These are phyloP conservation scores for Cladophialophora immunda DNA, from an alignment of 2,329 filamentous ascomycete species.

Conservation along the genomic window DNA sequence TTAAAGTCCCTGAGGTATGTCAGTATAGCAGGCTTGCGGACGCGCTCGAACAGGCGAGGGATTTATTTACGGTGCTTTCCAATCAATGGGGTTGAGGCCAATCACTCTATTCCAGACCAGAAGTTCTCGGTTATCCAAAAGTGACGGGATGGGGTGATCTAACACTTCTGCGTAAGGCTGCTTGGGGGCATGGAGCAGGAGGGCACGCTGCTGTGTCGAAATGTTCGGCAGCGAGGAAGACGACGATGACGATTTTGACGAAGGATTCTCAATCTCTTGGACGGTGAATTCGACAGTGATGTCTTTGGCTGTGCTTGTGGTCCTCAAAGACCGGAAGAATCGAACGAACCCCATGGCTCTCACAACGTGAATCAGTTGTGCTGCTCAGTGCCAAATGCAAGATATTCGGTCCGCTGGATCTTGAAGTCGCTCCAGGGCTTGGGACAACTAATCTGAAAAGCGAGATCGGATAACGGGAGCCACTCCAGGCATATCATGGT, in stretches of 20 bases:
- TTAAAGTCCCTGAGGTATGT: conserved; percentile 68
- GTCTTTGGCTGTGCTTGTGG: conserved; percentile 14
- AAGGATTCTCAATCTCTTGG: conserved; percentile 25
- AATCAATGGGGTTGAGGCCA: conserved; percentile 79
- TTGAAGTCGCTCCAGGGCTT: not conserved
- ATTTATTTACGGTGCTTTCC: conserved; percentile 59
- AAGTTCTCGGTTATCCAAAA: conserved; percentile 30
- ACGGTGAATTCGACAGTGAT: conserved; percentile 3
- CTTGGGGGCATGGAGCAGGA: conserved; percentile 29
- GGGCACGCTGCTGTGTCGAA: conserved; percentile 22
- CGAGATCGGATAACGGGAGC: not conserved
- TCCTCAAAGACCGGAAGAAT: conserved; percentile 18
- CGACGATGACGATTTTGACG: conserved; percentile 15
- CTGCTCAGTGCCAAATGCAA: conserved; percentile 7
- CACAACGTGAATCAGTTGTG: conserved; percentile 3
- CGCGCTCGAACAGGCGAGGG: not conserved
- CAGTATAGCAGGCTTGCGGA: not conserved
- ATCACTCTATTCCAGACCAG: conserved; percentile 50
- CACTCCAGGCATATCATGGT: not conserved
- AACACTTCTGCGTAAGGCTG: conserved; percentile 27
- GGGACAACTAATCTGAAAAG: conserved; percentile 5
- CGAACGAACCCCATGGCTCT: conserved; percentile 27
- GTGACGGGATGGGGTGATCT: conserved; percentile 25
- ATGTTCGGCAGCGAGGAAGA: conserved; percentile 16
- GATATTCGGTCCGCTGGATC: conserved; percentile 10